Evolutionary conservation across 345 rosid species (phyloP).

Genomic region (Populus nigra): DNA sequence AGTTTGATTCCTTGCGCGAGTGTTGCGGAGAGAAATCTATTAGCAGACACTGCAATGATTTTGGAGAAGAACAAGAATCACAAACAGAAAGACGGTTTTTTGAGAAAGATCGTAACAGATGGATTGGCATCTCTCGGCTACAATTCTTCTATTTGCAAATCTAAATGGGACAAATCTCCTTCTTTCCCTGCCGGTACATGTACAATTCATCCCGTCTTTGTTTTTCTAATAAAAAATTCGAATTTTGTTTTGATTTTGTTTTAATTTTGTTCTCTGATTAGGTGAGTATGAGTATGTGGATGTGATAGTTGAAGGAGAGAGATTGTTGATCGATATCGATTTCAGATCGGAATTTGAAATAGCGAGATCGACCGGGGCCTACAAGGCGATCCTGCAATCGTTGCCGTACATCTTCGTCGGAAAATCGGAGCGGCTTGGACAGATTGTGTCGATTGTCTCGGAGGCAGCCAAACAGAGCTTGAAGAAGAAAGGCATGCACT

Average conservation of each 20-base stretch:
- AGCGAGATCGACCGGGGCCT: conserved; percentile 74
- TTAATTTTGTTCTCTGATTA: conserved; percentile 20
- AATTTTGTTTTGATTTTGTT: not conserved
- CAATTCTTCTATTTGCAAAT: conserved; percentile 79
- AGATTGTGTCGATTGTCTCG: conserved; percentile 54
- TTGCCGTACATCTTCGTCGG: conserved; percentile 79
- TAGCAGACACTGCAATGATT: conserved; percentile 77
- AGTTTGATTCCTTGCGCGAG: conserved; percentile 67
- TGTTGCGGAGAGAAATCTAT: conserved; percentile 65
- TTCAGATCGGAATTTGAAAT: conserved; percentile 85
- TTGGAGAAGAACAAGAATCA: conserved; percentile 70
- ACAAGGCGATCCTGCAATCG: conserved; percentile 62
- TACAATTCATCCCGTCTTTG: not conserved
- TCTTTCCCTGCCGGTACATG: conserved; percentile 69
- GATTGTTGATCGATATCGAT: conserved; percentile 70
- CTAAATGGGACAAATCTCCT: conserved; percentile 81
- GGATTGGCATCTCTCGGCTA: conserved; percentile 61
- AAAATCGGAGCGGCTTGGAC: conserved; percentile 60
- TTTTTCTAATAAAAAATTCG: not conserved
- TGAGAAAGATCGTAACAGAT: conserved; percentile 60
- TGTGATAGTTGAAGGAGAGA: conserved; percentile 56
- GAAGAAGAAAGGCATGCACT: conserved; percentile 86
- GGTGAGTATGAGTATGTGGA: conserved; percentile 80
- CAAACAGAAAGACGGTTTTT: conserved; percentile 60
- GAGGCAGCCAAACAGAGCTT: conserved; percentile 76